These are phyloP conservation scores for Penicillium psychrosexuale DNA, from an alignment of 2,329 filamentous ascomycete genomes.

Conservation along the genomic window DNA sequence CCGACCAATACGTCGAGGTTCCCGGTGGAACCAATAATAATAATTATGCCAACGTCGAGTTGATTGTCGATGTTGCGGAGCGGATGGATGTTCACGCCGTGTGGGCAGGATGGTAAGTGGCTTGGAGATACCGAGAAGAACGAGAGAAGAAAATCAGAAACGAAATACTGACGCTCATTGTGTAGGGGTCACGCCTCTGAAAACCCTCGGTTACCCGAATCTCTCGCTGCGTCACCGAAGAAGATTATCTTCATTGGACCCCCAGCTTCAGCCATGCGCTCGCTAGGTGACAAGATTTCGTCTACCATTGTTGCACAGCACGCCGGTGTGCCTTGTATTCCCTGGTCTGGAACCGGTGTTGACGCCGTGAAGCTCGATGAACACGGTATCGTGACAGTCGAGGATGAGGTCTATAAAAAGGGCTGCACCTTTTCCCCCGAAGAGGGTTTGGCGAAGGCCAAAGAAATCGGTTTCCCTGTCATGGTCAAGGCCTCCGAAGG, in stretches of 20 bases:
- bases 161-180: neutral
- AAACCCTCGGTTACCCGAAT: conserved; percentile 96
- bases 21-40: conserved; percentile 99
- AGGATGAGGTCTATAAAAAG: conserved; percentile 78
- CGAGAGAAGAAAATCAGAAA: neutral
- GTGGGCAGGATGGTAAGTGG: conserved; percentile 90
- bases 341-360: conserved; percentile 97
- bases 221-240: conserved; percentile 89
- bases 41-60: conserved; percentile 99
- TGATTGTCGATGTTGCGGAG: conserved; percentile 98
- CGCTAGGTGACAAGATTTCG: conserved; percentile 98
- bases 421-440: conserved; percentile 87
- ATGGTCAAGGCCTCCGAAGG: conserved; percentile 99
- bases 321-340: conserved; percentile 92
- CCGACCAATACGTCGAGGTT: conserved; percentile 98
- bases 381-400: conserved; percentile 86
- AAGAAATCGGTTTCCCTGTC: conserved; percentile 93
- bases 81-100: conserved; percentile 98
- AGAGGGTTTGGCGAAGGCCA: conserved; percentile 83
- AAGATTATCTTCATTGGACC: conserved; percentile 99
- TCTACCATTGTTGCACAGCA: conserved; percentile 99
- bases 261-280: conserved; percentile 96
- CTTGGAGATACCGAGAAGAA: neutral
- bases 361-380: conserved; percentile 74
- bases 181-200: conserved; percentile 92